Evolutionary conservation across 306 rosid species (phyloP), one percentile per base, ranked within the genome.

Genomic region (Begonia peltatifolia): DNA sequence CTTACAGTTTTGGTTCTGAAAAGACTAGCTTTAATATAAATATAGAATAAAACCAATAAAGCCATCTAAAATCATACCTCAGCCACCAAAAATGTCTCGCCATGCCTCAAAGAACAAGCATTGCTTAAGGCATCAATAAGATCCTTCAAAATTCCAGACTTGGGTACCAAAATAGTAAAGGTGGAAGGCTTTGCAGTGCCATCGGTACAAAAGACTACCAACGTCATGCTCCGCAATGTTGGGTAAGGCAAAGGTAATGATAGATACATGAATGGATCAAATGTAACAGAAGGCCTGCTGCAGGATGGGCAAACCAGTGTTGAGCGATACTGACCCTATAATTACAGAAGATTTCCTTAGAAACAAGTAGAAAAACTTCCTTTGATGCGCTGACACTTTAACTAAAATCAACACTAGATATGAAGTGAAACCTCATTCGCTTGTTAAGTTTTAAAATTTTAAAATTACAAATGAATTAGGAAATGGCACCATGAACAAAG

Each of bases 221-320:
- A 57, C 9, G 84, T 77, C 87, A 84, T 81, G 47, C 72, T 75
- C 67, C 94, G 83, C 64, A 54, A 61, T 1, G 71, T 69, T 60
- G 80, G 76, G 41, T 92, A 84, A 54, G 96, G 93, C 69, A 87
- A 71, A 9, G 96, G 96, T 56, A 87, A 63, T 16, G 96, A 81
- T 5, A 87, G 78, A 57, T 84, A 81, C 92, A 87, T 79, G 75
- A 87, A 87, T 38, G 96, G 96, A 61, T 87, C 96, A 81, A 87
- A 87, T 46, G 85, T 87, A 52, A 84, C 62, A 41, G 94, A 79
- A 54, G 75, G 72, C 84, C 81, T 81, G 71, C 54, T 57, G 80
- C 94, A 87, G 56, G 63, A 60, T 59, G 94, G 85, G 68, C 96
- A 87, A 44, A 84, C 80, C 77, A 87, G 67, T 36, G 77, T 75